Evolutionary conservation across 2,329 filamentous ascomycete genomes (phyloP).

Genomic region (Cadophora sp.): DNA sequence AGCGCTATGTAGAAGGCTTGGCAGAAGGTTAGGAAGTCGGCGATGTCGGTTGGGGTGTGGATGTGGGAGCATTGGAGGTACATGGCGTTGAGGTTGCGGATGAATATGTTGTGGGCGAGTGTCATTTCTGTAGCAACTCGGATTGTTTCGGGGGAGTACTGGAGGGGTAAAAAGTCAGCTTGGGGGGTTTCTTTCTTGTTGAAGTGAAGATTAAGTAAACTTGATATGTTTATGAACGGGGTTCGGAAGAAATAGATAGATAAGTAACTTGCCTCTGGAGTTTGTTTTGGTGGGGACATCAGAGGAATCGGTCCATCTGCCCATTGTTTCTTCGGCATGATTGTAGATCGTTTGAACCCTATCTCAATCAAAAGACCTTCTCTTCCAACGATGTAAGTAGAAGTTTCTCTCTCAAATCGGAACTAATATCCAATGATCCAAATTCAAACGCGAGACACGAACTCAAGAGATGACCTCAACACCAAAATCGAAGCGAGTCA

Average conservation of each 20-base stretch:
- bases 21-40: constrained; percentile 41
- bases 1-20: constrained; percentile 37
- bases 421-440: too few relatives aligned
- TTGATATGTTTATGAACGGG: background rate
- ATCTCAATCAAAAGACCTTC: too few relatives aligned
- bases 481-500: too few relatives aligned
- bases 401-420: too few relatives aligned
- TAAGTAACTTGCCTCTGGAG: background rate
- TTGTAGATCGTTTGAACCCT: background rate
- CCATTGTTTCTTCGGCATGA: background rate
- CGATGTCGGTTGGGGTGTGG: constrained; percentile 48
- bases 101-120: constrained; percentile 47
- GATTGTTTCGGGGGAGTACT: constrained; percentile 15
- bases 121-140: constrained; percentile 45
- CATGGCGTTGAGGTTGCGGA: constrained; percentile 48
- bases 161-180: constrained; percentile 4
- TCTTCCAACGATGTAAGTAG: too few relatives aligned
- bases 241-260: background rate
- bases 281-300: background rate
- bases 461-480: too few relatives aligned
- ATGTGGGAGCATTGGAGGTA: constrained; percentile 45
- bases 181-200: background rate
- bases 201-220: too few relatives aligned
- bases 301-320: background rate
- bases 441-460: too few relatives aligned